Evolutionary conservation across 2,329 filamentous ascomycete species (phyloP), one percentile per base, ranked within the genome.

Genomic region (Phialocephala subalpina): DNA sequence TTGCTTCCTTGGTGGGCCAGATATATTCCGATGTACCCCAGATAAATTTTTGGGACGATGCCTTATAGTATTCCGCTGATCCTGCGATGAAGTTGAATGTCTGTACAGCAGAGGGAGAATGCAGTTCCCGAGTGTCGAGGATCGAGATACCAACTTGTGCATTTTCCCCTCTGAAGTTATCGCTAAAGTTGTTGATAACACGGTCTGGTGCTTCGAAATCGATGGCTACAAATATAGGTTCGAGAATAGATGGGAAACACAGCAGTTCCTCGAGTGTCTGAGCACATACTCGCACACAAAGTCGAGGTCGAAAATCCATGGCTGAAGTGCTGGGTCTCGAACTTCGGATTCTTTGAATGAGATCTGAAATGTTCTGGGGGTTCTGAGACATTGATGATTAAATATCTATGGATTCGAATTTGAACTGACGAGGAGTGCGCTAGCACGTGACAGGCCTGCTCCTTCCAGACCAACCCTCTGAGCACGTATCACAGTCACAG

Each of bases 401-500:
- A n/a, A n/a, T n/a, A n/a, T n/a, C n/a, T n/a, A n/a, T n/a, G n/a
- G n/a, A n/a, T n/a, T n/a, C n/a, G n/a, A n/a, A n/a, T n/a, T n/a
- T n/a, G n/a, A n/a, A n/a, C n/a, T n/a, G n/a, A n/a, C n/a, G n/a
- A n/a, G n/a, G n/a, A n/a, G n/a, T n/a, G n/a, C n/a, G n/a, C n/a
- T n/a, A n/a, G n/a, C n/a, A n/a, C n/a, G n/a, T n/a, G n/a, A n/a
- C n/a, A n/a, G n/a, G n/a, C n/a, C n/a, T n/a, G n/a, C n/a, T n/a
- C n/a, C n/a, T n/a, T n/a, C n/a, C n/a, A n/a, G n/a, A n/a, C n/a
- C n/a, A n/a, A n/a, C n/a, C n/a, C n/a, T n/a, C n/a, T 27, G n/a
- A 42, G 36, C 35, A 61, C 9, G 8, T 38, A 49, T 7, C 45
- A 59, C 20, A 64, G 22, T 64, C 56, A 22, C n/a, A n/a, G n/a